phyloP scores from a whole-genome alignment of 805 yeast species.

The Zygotorulaspora sp. region DNA sequence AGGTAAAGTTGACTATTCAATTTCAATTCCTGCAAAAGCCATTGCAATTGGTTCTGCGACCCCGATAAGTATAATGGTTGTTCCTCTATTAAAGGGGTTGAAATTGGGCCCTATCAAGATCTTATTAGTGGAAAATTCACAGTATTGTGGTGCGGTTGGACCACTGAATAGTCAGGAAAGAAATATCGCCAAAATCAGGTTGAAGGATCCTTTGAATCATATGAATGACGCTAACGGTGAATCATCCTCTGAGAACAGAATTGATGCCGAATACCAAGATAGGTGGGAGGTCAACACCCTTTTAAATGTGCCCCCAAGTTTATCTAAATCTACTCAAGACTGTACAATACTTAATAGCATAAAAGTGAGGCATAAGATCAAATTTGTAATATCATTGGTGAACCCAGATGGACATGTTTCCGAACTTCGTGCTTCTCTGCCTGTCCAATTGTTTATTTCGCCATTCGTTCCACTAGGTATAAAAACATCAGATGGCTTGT shows the following conservation, averaged over 20 bases:
- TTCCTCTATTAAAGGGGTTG: constrained; percentile 79
- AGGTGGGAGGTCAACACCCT: constrained; percentile 68
- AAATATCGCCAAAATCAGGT: constrained; percentile 48
- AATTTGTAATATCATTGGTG: constrained; percentile 69
- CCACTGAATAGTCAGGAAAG: constrained; percentile 61
- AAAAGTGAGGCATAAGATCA: constrained; percentile 84
- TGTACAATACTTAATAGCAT: constrained; percentile 64
- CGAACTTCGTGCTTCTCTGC: constrained; percentile 86
- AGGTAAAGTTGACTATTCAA: constrained; percentile 80
- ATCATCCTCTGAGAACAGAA: constrained; percentile 28
- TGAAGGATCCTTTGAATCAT: constrained; percentile 36
- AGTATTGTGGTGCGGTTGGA: constrained; percentile 55
- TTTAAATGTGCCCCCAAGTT: constrained; percentile 64
- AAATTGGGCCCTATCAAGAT: constrained; percentile 69
- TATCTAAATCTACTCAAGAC: constrained; percentile 81
- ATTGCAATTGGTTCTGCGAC: constrained; percentile 81
- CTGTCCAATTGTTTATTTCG: constrained; percentile 67
- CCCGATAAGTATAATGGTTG: constrained; percentile 63
- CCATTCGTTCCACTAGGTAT: constrained; percentile 71
- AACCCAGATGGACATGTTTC: constrained; percentile 93
- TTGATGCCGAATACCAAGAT: constrained; percentile 40
- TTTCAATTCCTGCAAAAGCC: constrained; percentile 82
- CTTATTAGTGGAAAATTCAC: constrained; percentile 61
- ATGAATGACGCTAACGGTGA: constrained; percentile 26
- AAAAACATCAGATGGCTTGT: constrained; percentile 17